Evolutionary conservation across 768 basidiomycete genomes (phyloP).

Genomic region (Auricularia sp.): DNA sequence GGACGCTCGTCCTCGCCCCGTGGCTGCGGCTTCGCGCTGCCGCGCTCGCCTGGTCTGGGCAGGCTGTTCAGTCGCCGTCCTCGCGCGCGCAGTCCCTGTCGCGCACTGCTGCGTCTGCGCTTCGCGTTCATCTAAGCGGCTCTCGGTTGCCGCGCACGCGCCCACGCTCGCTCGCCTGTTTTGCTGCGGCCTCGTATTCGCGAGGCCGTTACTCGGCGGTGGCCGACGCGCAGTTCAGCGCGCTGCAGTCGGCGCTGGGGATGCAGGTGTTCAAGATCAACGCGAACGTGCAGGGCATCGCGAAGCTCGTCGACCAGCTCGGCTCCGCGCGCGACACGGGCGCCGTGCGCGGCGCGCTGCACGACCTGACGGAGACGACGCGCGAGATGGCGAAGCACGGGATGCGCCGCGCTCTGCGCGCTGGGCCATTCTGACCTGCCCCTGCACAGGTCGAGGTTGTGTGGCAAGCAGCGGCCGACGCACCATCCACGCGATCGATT

Average conservation of each 20-base stretch:
- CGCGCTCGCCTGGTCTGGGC: no score
- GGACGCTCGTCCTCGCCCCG: no score
- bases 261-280: constrained; percentile 99
- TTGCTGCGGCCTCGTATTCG: no score
- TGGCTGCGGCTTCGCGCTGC: no score
- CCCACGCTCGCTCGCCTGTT: no score
- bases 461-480: not conserved
- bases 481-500: not conserved
- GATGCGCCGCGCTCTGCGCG: constrained; percentile 18
- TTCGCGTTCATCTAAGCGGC: no score
- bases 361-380: constrained; percentile 85
- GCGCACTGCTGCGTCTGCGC: no score
- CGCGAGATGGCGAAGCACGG: constrained; percentile 91
- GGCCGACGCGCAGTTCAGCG: constrained; percentile 62
- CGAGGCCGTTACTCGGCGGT: no score
- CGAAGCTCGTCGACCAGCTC: constrained; percentile 93
- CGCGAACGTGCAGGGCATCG: constrained; percentile 89
- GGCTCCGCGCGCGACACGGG: constrained; percentile 78
- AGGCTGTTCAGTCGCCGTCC: no score
- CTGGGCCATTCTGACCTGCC: not conserved
- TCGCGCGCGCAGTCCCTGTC: no score
- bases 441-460: not conserved
- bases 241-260: constrained; percentile 68
- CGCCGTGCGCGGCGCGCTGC: constrained; percentile 75
- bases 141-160: no score